Conservation (phyloP, 805 yeast genomes). For the Torulaspora indica region DNA sequence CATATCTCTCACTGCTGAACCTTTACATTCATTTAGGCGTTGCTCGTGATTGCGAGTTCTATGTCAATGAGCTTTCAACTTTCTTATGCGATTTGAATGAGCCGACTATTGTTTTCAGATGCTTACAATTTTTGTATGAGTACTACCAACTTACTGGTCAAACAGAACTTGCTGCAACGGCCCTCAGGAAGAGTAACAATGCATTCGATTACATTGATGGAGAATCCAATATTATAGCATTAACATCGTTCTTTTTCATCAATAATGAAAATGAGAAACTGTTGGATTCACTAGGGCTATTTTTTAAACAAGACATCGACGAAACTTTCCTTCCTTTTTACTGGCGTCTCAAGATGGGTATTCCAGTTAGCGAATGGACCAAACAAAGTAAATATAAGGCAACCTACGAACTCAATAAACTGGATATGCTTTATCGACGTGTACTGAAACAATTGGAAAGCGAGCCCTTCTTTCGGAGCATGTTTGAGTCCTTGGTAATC, state of each 20-base stretch:
- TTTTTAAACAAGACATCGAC: constrained; percentile 15
- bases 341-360: constrained; percentile 28
- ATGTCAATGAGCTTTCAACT: constrained; percentile 45
- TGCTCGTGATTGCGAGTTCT: constrained; percentile 54
- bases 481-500: constrained; percentile 48
- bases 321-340: constrained; percentile 16
- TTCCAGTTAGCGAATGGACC: constrained; percentile 10
- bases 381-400: constrained; percentile 20
- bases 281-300: constrained; percentile 18
- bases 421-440: constrained; percentile 30
- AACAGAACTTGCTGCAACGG: constrained; percentile 5
- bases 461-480: constrained; percentile 48
- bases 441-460: constrained; percentile 34
- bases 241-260: constrained; percentile 19
- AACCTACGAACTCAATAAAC: constrained; percentile 31
- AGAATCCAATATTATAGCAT: constrained; percentile 24
- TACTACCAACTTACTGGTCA: constrained; percentile 27
- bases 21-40: constrained; percentile 48
- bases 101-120: constrained; percentile 25
- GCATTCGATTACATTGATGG: constrained; percentile 29
- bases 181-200: constrained; percentile 16
- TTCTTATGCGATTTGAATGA: constrained; percentile 34
- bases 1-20: constrained; percentile 41
- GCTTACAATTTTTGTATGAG: constrained; percentile 18
- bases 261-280: constrained; percentile 24